Evolutionary conservation across 176 grass and related monocot species (phyloP), one percentile per base, ranked within the genome.

Genomic region (Phoenix dactylifera): DNA sequence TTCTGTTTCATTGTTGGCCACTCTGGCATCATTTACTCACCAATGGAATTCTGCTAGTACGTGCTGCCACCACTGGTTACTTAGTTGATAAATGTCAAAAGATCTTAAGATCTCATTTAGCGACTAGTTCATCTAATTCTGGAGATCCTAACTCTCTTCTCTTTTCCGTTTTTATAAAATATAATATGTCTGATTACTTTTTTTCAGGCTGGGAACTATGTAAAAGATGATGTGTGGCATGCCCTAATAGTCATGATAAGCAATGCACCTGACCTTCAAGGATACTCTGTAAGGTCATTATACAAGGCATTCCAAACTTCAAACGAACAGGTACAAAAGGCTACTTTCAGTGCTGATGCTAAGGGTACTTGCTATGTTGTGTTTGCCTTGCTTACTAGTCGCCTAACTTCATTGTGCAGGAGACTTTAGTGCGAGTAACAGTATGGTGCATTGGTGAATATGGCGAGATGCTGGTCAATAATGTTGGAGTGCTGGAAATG

Each of bases 361-460:
- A 54, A 74, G 49, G 10, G 60, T 65, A 26, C 7, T 51, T 18
- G 23, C 62, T 35, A 17, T 50, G 55, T 16, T 29, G n/a, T 49
- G 17, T 52, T 35, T 16, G 16, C n/a, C 58, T 57, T 66, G 61
- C 68, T 70, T 82, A 39, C 73, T 73, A 22, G 59, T 63, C 66
- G 66, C 39, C 29, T 64, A 52, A 48, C 76, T 83, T 68, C 35
- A 70, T 72, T 82, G 5, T 84, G 25, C 81, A 98, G 94, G 84
- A 81, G 86, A 86, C 88, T 80, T 81, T 98, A 81, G 94, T 98
- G 54, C 80, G 88, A 76, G 94, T 92, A 54, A 51, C 79, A 86
- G 79, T 98, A 52, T 98, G 94, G 94, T 98, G 88, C 76, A 89
- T 93, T 72, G 88, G 94, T 68, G 94, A 98, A 71, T 98, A 93